Percentiles rank a stretch among this genome's conserved stretches.
Evolutionary conservation across 495 filamentous ascomycete genomes (phyloP).

Genomic region (Lineolata rhizophorae): DNA sequence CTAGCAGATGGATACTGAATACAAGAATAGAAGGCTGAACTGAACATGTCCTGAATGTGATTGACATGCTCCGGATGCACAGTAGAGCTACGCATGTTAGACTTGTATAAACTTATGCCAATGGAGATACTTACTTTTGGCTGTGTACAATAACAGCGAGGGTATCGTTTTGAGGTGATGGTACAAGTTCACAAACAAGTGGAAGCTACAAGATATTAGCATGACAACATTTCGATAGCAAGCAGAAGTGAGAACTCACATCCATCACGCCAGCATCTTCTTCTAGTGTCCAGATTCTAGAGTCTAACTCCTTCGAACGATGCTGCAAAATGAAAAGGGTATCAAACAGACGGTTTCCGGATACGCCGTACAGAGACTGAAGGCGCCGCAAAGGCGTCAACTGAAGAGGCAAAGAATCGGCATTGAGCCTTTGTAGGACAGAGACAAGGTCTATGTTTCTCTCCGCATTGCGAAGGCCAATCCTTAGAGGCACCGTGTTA

Average conservation of each 20-base stretch:
- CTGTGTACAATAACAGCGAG: too few relatives aligned
- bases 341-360: conserved; percentile 41
- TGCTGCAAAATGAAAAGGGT: conserved; percentile 55
- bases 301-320: conserved; percentile 25
- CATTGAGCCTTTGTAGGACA: conserved; percentile 32
- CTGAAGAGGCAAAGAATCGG: conserved; percentile 36
- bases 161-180: too few relatives aligned
- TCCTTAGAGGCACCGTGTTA: conserved; percentile 64
- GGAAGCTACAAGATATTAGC: conserved; percentile 24
- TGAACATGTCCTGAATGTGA: conserved; percentile 17
- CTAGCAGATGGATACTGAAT: conserved; percentile 16
- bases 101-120: too few relatives aligned
- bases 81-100: too few relatives aligned
- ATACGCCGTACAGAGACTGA: conserved; percentile 19
- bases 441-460: conserved; percentile 29
- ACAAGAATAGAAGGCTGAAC: neutral
- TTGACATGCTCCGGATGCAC: too few relatives aligned
- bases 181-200: conserved; percentile 45
- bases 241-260: conserved; percentile 18
- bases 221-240: neutral
- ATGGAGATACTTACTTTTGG: too few relatives aligned
- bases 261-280: conserved; percentile 58
- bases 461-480: conserved; percentile 21
- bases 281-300: conserved; percentile 38
- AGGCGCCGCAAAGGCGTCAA: conserved; percentile 44